Percentiles rank a stretch among this genome's conserved stretches.
Evolutionary conservation across 2,329 filamentous ascomycete genomes (phyloP).

Genomic region (Alternaria ethzedia): DNA sequence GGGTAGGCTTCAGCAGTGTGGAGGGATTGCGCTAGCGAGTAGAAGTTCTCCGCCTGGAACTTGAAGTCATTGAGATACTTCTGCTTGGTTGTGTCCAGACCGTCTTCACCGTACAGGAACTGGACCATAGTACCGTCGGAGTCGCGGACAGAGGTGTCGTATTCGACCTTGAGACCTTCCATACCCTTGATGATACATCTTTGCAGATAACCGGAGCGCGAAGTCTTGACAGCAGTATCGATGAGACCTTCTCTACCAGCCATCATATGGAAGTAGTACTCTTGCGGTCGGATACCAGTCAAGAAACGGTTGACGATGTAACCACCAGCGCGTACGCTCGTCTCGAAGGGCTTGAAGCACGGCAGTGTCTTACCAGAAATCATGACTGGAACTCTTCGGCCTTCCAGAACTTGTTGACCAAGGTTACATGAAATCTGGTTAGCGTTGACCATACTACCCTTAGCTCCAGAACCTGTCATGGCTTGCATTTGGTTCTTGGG

Average conservation of each 20-base stretch:
- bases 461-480: slow-evolving; percentile 97
- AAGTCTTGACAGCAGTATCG: slow-evolving; percentile 98
- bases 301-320: slow-evolving; percentile 97
- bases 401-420: slow-evolving; percentile 94
- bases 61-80: slow-evolving; percentile 89
- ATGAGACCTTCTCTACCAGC: slow-evolving; percentile 97
- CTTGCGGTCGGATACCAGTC: slow-evolving; percentile 94
- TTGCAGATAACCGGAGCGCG: slow-evolving; percentile 93
- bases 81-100: slow-evolving; percentile 91
- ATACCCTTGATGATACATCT: slow-evolving; percentile 98
- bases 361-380: slow-evolving; percentile 96
- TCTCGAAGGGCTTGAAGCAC: slow-evolving; percentile 92
- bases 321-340: slow-evolving; percentile 84
- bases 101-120: slow-evolving; percentile 96
- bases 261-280: slow-evolving; percentile 99
- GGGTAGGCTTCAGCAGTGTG: slow-evolving; percentile 65
- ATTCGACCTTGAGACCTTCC: slow-evolving; percentile 90
- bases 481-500: slow-evolving; percentile 98
- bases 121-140: slow-evolving; percentile 92
- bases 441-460: slow-evolving; percentile 90
- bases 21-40: slow-evolving; percentile 78
- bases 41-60: slow-evolving; percentile 86
- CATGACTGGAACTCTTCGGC: slow-evolving; percentile 93
- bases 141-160: slow-evolving; percentile 93
- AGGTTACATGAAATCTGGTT: slow-evolving; percentile 98